Conservation (phyloP, 2,329 filamentous ascomycete genomes). For the Cytospora piceicola region DNA sequence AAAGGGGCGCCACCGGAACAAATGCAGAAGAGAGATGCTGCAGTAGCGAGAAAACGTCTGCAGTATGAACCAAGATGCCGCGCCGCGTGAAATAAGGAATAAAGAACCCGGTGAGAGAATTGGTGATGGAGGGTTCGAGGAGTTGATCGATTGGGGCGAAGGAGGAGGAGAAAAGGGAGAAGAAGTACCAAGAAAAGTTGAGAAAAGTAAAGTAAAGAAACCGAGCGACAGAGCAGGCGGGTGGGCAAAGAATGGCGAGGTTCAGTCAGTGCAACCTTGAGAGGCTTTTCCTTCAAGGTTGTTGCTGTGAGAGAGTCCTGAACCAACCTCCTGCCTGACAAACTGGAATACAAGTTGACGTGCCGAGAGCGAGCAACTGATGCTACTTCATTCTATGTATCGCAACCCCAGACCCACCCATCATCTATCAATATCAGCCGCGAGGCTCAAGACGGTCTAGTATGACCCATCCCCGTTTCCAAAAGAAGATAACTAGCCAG, state of each 20-base stretch:
- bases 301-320: neutral
- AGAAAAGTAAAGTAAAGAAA: neutral
- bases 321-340: neutral
- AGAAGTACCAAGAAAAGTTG: slow-evolving; percentile 5
- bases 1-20: slow-evolving; percentile 25
- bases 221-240: no score
- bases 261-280: neutral
- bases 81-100: slow-evolving; percentile 11
- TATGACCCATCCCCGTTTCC: neutral
- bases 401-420: slow-evolving; percentile 1
- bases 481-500: slow-evolving; percentile 10
- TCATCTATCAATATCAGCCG: slow-evolving; percentile 1
- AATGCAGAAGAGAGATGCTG: slow-evolving; percentile 11
- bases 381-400: neutral
- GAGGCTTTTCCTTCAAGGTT: neutral
- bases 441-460: slow-evolving; percentile 1
- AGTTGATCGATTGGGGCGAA: neutral
- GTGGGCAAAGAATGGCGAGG: neutral
- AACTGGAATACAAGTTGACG: neutral
- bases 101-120: slow-evolving; percentile 10
- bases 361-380: neutral
- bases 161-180: slow-evolving; percentile 1
- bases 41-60: slow-evolving; percentile 23
- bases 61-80: slow-evolving; percentile 18
- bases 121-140: slow-evolving; percentile 1